phyloP scores from a whole-genome alignment of 768 basidiomycete genomes.

The Rhizopogon vulgaris region DNA sequence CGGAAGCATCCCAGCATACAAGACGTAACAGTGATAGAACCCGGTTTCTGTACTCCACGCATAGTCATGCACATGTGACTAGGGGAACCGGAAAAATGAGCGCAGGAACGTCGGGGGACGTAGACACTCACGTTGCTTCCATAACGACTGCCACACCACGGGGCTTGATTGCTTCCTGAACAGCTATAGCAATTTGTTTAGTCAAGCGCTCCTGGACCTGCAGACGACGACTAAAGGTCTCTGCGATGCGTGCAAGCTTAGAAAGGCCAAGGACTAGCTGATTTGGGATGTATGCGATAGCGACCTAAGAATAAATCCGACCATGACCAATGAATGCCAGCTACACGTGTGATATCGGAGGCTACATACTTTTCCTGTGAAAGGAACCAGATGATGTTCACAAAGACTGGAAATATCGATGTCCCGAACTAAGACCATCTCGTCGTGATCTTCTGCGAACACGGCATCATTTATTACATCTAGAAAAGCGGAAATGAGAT shows the following conservation, averaged over 20 bases:
- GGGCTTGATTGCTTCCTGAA: slow-evolving; percentile 96
- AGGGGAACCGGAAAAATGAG: slow-evolving; percentile 9
- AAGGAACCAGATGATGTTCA: slow-evolving; percentile 98
- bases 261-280: slow-evolving; percentile 90
- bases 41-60: slow-evolving; percentile 99
- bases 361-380: slow-evolving; percentile 86
- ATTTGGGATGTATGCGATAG: slow-evolving; percentile 97
- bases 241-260: slow-evolving; percentile 94
- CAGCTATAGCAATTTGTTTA: slow-evolving; percentile 95
- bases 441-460: slow-evolving; percentile 98
- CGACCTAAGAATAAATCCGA: slow-evolving; percentile 53
- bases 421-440: slow-evolving; percentile 97
- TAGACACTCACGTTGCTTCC: slow-evolving; percentile 84
- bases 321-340: slow-evolving; percentile 15
- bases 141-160: slow-evolving; percentile 98
- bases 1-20: slow-evolving; percentile 99
- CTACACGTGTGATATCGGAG: not conserved
- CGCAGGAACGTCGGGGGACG: slow-evolving; percentile 7
- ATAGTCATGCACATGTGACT: slow-evolving; percentile 99
- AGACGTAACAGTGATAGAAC: slow-evolving; percentile 89
- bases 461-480: slow-evolving; percentile 99
- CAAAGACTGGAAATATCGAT: slow-evolving; percentile 97
- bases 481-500: slow-evolving; percentile 24
- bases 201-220: slow-evolving; percentile 98
- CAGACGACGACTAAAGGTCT: slow-evolving; percentile 91